These are phyloP conservation scores for Rhizopogon rudus DNA, from an alignment of 768 basidiomycete species.

Conservation along the genomic window DNA sequence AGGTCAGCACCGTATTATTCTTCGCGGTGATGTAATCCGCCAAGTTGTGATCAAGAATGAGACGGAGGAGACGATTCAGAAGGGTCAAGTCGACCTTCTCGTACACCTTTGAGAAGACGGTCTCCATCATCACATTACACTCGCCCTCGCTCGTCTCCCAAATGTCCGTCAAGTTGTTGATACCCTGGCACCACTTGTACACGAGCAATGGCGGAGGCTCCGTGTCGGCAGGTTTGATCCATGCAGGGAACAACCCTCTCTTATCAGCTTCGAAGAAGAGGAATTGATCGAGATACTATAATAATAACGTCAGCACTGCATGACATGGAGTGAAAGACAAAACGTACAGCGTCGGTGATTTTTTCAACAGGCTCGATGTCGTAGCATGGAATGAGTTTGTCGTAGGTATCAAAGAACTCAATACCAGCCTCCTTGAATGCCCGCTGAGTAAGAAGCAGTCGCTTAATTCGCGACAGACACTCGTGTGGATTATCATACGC, in stretches of 20 bases:
- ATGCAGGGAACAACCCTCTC: slow-evolving; percentile 94
- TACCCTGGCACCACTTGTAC: slow-evolving; percentile 99
- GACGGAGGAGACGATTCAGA: slow-evolving; percentile 89
- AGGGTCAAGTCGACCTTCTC: slow-evolving; percentile 98
- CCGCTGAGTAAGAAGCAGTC: slow-evolving; percentile 91
- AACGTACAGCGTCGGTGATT: slow-evolving; percentile 91
- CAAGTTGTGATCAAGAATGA: slow-evolving; percentile 97
- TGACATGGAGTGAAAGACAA: neutral
- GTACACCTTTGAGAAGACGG: slow-evolving; percentile 94
- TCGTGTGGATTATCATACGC: slow-evolving; percentile 99
- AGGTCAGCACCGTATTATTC: slow-evolving; percentile 94
- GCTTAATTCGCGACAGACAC: slow-evolving; percentile 97
- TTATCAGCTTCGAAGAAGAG: slow-evolving; percentile 99
- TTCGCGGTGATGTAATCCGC: slow-evolving; percentile 99
- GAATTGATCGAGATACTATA: slow-evolving; percentile 93
- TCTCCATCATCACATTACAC: slow-evolving; percentile 99
- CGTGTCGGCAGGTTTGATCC: slow-evolving; percentile 98
- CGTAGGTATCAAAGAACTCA: slow-evolving; percentile 95
- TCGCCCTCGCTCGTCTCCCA: slow-evolving; percentile 99
- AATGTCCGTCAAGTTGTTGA: slow-evolving; percentile 96
- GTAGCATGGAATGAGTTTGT: slow-evolving; percentile 97
- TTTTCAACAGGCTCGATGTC: slow-evolving; percentile 99
- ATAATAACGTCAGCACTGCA: slow-evolving; percentile 11
- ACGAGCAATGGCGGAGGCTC: slow-evolving; percentile 96
- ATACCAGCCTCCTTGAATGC: slow-evolving; percentile 99